Percentiles rank a stretch among this genome's conserved stretches.
phyloP scores from a whole-genome alignment of 495 filamentous ascomycete genomes.

The Haplographium delicatum region DNA sequence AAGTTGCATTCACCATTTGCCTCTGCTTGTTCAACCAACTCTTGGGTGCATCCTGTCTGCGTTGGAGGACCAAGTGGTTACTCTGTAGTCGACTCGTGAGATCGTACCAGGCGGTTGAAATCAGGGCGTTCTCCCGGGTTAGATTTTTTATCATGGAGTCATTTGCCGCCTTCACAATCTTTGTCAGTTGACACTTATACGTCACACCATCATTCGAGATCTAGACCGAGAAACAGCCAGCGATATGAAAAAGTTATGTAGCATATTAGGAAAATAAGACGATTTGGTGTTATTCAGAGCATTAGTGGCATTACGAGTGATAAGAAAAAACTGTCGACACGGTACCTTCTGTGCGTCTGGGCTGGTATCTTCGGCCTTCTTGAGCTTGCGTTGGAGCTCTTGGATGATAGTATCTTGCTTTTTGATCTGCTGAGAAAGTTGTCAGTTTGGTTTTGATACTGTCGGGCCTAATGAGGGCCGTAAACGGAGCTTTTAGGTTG shows the following conservation, averaged over 20 bases:
- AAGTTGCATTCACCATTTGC: constrained; percentile 54
- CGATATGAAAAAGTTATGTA: no score
- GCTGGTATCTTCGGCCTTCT: constrained; percentile 42
- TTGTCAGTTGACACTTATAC: constrained; percentile 10
- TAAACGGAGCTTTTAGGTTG: no score
- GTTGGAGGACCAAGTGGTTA: constrained; percentile 74
- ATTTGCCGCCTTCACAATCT: constrained; percentile 41
- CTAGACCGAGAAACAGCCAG: no score
- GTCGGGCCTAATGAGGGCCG: background rate
- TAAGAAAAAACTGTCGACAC: constrained; percentile 14
- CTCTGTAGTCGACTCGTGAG: constrained; percentile 78
- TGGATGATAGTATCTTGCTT: constrained; percentile 56
- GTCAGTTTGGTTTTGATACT: background rate
- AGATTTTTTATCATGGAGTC: constrained; percentile 61
- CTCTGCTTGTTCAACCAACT: constrained; percentile 92
- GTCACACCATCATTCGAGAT: no score
- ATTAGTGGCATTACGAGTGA: background rate
- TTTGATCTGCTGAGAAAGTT: constrained; percentile 47
- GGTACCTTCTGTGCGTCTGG: constrained; percentile 30
- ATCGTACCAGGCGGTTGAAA: constrained; percentile 90
- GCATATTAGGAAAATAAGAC: background rate
- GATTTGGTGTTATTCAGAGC: background rate
- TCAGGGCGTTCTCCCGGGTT: constrained; percentile 77
- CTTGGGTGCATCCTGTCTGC: constrained; percentile 69
- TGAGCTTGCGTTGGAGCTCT: constrained; percentile 51